Conservation (phyloP, 225 moss, liverwort and hornwort genomes). For the Marchantia polymorpha region DNA sequence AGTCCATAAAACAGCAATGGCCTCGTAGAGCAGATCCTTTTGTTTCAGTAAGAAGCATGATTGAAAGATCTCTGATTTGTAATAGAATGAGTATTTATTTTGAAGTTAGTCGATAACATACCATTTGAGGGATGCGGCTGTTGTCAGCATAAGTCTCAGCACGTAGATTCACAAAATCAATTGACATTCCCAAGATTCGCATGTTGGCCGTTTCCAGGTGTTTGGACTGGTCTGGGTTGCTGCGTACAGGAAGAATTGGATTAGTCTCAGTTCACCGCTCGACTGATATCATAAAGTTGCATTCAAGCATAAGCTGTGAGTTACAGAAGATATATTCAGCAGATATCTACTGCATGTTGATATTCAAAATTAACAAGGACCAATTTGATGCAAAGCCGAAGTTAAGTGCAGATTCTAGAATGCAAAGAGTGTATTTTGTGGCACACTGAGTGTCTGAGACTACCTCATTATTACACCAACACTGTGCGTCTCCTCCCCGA, state of each 20-base stretch:
- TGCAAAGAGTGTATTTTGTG: neutral
- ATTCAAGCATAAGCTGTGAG: neutral
- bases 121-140: constrained; percentile 87
- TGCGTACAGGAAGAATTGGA: constrained; percentile 27
- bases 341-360: neutral
- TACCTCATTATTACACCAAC: constrained; percentile 82
- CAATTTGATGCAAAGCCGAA: neutral
- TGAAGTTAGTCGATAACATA: constrained; percentile 11
- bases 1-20: no score
- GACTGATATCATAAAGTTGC: neutral
- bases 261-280: neutral
- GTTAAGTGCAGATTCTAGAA: neutral
- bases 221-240: constrained; percentile 94
- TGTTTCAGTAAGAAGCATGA: no score
- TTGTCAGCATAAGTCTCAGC: constrained; percentile 74
- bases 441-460: neutral
- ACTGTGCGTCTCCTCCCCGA: constrained; percentile 71
- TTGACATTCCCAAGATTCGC: constrained; percentile 67
- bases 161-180: constrained; percentile 89
- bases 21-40: no score
- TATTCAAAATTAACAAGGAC: neutral
- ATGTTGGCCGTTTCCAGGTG: constrained; percentile 95
- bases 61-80: neutral
- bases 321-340: neutral
- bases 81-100: neutral